These are phyloP conservation scores for Sclerotinia nivalis DNA, from an alignment of 2,329 filamentous ascomycete genomes.

Conservation along the genomic window DNA sequence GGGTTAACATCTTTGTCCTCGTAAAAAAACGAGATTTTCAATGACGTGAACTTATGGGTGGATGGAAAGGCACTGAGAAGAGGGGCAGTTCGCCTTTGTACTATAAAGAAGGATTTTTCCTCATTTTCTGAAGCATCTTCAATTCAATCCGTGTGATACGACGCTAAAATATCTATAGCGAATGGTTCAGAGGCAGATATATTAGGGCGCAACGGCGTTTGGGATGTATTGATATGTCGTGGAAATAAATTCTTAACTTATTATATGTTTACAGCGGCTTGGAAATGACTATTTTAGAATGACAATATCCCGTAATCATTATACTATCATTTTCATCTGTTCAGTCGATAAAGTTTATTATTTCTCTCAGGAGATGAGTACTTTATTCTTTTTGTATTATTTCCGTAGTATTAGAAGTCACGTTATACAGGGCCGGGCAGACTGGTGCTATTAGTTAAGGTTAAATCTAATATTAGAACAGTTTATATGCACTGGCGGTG, in stretches of 20 bases:
- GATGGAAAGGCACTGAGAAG: not conserved
- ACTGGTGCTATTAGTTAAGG: too few relatives aligned
- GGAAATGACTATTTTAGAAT: not conserved
- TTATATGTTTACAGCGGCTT: not conserved
- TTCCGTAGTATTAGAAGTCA: not conserved
- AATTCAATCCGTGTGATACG: not conserved
- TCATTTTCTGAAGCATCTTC: not conserved
- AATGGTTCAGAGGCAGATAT: not conserved
- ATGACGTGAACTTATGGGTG: not conserved
- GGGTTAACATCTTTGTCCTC: not conserved
- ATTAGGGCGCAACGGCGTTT: conserved; percentile 3
- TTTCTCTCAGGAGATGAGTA: not conserved
- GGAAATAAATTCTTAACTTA: not conserved
- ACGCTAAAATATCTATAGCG: not conserved
- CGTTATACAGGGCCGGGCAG: too few relatives aligned
- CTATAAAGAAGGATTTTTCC: not conserved
- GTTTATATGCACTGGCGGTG: too few relatives aligned
- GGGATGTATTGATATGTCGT: conserved; percentile 5
- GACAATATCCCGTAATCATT: not conserved
- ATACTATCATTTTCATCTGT: not conserved
- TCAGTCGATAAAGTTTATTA: not conserved
- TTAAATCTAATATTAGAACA: too few relatives aligned
- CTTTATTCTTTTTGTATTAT: not conserved
- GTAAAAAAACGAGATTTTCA: not conserved
- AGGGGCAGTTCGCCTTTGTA: not conserved